Base-by-base conservation (phyloP, 345 rosid genomes). In the Anacardium occidentale region DNA sequence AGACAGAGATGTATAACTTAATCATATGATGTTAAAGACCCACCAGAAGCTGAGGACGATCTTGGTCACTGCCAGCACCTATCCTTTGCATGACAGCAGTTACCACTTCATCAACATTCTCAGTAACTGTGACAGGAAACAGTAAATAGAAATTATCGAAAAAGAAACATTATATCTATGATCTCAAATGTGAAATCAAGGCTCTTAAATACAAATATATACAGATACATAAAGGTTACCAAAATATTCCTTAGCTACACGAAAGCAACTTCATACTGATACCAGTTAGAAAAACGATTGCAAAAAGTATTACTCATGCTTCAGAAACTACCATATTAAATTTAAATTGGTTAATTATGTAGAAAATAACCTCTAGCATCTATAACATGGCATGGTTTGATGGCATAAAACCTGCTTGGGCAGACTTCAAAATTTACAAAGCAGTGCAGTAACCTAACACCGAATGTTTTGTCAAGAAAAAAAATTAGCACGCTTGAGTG, bases 51-150 rank as follows among this genome's bases (percentile, higher is more conserved):
- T 85, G 96, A 42, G 95, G 95, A 37, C 68, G 83, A 52, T 81
- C 85, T 34, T 62, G 78, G 72, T 65, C 84, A 17, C 74, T 72
- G 55, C 77, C 67, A 3, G 82, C 64, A 53, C 90, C 93, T 72
- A 89, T 81, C 77, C 99, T 93, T 74, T 87, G 90, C 85, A 83
- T 66, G 61, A 96, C 84, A 61, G 86, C 75, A 11, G 91, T 80
- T 64, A 80, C 72, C 74, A 96, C 89, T 83, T 90, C 99, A 0
- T 85, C 85, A n/a, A 96, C 78, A 80, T 65, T 90, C 79, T 96
- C 97, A 25, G 82, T 65, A 62, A 90, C 89, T 81, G 76, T 51
- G 17, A 14, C 50, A 75, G 10, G 44, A 71, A 70, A 12, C 22
- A 54, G 50, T 7, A 54, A 21, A 12, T 25, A 44, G 51, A 44